Percentiles rank a stretch among this genome's conserved stretches.
Conservation (phyloP, 83 land plant genomes). For the Picea engelmannii region DNA sequence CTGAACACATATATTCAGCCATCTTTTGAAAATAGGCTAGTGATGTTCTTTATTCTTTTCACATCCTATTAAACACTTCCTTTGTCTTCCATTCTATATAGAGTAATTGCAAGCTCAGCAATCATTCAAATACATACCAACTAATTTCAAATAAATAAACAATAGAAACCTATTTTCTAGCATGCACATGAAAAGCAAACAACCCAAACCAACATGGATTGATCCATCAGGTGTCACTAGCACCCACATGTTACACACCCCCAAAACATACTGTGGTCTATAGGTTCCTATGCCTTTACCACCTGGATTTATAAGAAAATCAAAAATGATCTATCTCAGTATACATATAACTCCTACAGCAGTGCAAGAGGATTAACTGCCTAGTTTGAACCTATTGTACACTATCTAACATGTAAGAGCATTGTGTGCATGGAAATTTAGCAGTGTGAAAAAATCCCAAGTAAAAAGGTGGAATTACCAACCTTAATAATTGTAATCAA, state of each 20-base stretch:
- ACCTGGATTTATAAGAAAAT: not conserved
- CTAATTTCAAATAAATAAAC: not conserved
- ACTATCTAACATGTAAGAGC: not conserved
- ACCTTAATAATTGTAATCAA: conserved; percentile 87
- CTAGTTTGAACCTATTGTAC: not conserved
- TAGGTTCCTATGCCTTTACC: not conserved
- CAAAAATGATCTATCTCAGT: not conserved
- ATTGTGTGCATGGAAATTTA: conserved; percentile 1
- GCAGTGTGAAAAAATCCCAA: not conserved
- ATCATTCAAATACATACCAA: not conserved
- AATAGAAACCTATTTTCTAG: not conserved
- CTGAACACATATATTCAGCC: conserved; percentile 30
- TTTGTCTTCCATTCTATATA: not conserved
- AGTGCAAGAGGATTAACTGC: not conserved
- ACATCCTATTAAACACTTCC: not conserved
- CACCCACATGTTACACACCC: not conserved
- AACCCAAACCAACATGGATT: not conserved
- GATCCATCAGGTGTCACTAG: not conserved
- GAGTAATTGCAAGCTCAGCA: not conserved
- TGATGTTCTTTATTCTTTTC: not conserved
- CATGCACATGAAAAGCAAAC: not conserved
- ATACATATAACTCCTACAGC: not conserved
- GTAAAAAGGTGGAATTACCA: not conserved
- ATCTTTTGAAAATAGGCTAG: not conserved
- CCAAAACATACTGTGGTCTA: not conserved